Percentiles rank a stretch among this genome's conserved stretches.
Conservation (phyloP, 176 grass and related monocot genomes). For the Oryza glaberrima region DNA sequence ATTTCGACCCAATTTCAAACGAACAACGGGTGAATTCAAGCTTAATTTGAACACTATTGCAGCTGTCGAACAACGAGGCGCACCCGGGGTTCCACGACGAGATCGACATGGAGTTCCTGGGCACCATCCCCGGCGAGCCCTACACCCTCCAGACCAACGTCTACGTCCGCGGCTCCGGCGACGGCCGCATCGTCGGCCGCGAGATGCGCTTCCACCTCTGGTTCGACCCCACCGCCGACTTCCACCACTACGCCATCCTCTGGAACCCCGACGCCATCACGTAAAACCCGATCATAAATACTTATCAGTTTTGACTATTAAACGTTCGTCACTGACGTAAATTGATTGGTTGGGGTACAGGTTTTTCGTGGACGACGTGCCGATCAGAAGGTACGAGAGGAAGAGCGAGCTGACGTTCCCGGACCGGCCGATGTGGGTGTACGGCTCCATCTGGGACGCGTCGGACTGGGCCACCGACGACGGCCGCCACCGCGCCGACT, state of each 20-base stretch:
- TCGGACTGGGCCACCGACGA: conserved; percentile 81
- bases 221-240: conserved; percentile 66
- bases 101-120: conserved; percentile 85
- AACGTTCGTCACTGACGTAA: not conserved
- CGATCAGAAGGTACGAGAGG: conserved; percentile 65
- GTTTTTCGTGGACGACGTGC: conserved; percentile 84
- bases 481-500: conserved; percentile 70
- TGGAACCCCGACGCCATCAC: conserved; percentile 73
- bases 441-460: conserved; percentile 90
- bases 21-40: not conserved
- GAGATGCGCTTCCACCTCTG: conserved; percentile 77
- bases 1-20: not conserved
- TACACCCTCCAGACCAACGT: conserved; percentile 87
- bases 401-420: conserved; percentile 66
- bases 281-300: not conserved
- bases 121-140: conserved; percentile 61
- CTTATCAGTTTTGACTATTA: too few relatives aligned
- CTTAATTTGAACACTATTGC: too few relatives aligned
- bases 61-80: conserved; percentile 82
- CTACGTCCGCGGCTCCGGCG: conserved; percentile 67
- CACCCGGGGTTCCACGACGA: conserved; percentile 76
- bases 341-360: not conserved
- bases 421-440: conserved; percentile 71
- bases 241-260: conserved; percentile 69
- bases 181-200: conserved; percentile 65